Evolutionary conservation across 371 early-diverging fungal species (phyloP), one percentile per base, ranked within the genome.

Genomic region (Apophysomyces ossiformis): DNA sequence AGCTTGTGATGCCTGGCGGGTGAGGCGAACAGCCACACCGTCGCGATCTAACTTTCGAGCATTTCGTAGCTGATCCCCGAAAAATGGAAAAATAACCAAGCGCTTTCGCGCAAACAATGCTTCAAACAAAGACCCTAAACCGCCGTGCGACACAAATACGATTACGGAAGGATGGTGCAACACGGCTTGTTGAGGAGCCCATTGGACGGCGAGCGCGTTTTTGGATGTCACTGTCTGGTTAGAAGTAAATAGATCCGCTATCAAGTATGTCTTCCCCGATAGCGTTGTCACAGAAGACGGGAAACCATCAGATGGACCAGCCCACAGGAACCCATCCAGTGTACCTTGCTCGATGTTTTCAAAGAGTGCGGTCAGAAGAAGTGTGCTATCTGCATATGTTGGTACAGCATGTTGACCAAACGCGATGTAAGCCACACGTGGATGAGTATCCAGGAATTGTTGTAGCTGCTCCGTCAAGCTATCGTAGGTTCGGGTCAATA

Each of bases 101-200:
- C 70, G 75, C 9, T 65, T 69, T 0, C 77, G 73, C 57, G 69
- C 64, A 47, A 68, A 77, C 12, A 77, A 50, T 0, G 73, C 63
- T 63, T 83, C 83, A 43, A 71, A 68, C 6, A 76, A 26, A 0
- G 77, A 77, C 26, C 69, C 73, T 5, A 73, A 61, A 37, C 80
- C 83, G 47, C 83, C 76, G 61, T 83, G 83, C 0, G 76, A 70
- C 5, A 83, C 46, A 59, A 83, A 83, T 9, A 78, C 7, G 5
- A 60, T 66, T 1, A 70, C 69, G 1, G 74, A 66, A 4, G 68
- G 61, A 66, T 83, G 83, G 4, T 65, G 57, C 0, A 83, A 65
- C 16, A 83, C 69, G 1, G 78, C 76, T 44, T 66, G 57, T 60
- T 83, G 83, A 8, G 81, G 83, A 15, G 78, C 71, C 77, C 83